These are phyloP conservation scores for Ligustrum vulgare DNA, from an alignment of 257 asterid genomes.

Conservation along the genomic window DNA sequence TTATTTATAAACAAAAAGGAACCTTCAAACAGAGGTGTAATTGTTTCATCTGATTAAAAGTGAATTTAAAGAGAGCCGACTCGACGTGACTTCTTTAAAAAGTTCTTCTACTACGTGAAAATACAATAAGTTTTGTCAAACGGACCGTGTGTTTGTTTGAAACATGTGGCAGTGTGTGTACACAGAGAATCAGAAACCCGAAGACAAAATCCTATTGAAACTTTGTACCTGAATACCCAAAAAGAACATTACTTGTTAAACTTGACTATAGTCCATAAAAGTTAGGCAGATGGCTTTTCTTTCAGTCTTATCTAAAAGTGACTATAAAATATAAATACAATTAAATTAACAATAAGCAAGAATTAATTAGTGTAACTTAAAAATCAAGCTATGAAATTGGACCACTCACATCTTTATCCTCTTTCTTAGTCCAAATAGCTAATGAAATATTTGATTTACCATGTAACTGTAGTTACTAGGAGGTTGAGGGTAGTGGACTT, in stretches of 20 bases:
- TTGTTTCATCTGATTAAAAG: too few species aligned
- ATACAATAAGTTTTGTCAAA: too few species aligned
- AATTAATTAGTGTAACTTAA: constrained; percentile 28
- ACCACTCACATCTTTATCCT: constrained; percentile 46
- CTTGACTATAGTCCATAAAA: constrained; percentile 27
- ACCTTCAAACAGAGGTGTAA: too few species aligned
- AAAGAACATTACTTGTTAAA: constrained; percentile 38
- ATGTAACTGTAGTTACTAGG: constrained; percentile 46
- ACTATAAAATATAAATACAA: background rate
- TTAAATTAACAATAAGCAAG: background rate
- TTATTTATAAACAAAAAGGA: too few species aligned
- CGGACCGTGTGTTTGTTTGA: too few species aligned
- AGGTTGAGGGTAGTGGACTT: constrained; percentile 25
- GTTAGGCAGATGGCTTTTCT: constrained; percentile 30
- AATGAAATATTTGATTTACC: constrained; percentile 43
- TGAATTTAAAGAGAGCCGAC: too few species aligned
- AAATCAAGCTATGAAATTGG: constrained; percentile 73
- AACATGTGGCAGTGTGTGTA: too few species aligned
- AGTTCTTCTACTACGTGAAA: too few species aligned
- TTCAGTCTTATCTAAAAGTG: background rate
- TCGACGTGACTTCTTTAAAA: too few species aligned
- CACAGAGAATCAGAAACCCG: background rate
- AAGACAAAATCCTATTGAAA: background rate
- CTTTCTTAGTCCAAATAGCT: background rate
- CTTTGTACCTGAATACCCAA: constrained; percentile 13